Conservation (phyloP, 305 asterid genomes). For the Fraxinus albicans region DNA sequence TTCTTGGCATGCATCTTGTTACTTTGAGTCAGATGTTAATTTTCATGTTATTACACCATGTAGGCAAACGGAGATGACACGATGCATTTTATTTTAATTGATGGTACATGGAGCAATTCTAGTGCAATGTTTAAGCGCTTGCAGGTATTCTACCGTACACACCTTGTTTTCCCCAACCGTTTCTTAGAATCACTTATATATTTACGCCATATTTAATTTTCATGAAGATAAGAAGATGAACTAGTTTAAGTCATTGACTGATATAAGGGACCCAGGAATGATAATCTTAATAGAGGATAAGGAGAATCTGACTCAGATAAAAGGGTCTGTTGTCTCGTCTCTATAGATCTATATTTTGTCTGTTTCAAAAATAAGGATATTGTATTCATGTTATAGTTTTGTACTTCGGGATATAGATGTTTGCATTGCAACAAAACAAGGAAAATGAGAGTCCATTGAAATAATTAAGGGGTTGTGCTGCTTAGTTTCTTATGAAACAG, state of each 20-base stretch:
- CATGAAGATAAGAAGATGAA: background rate
- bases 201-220: background rate
- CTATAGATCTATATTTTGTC: background rate
- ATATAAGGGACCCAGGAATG: background rate
- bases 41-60: constrained; percentile 13
- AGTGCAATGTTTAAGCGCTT: constrained; percentile 88
- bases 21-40: constrained; percentile 13
- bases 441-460: background rate
- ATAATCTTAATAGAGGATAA: constrained; percentile 2
- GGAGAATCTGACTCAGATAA: background rate
- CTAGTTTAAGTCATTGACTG: constrained; percentile 4
- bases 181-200: background rate
- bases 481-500: background rate
- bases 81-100: constrained; percentile 73
- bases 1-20: constrained; percentile 1
- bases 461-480: background rate
- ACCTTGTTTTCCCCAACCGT: constrained; percentile 1
- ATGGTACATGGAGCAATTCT: constrained; percentile 98
- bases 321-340: background rate
- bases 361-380: background rate
- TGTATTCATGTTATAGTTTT: background rate
- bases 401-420: background rate
- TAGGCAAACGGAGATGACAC: constrained; percentile 44
- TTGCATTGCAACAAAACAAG: background rate
- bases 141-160: constrained; percentile 50